Evolutionary conservation across 352 stramenopile genomes (phyloP), one percentile per base, ranked within the genome.

Genomic region (Phytophthora lateralis): DNA sequence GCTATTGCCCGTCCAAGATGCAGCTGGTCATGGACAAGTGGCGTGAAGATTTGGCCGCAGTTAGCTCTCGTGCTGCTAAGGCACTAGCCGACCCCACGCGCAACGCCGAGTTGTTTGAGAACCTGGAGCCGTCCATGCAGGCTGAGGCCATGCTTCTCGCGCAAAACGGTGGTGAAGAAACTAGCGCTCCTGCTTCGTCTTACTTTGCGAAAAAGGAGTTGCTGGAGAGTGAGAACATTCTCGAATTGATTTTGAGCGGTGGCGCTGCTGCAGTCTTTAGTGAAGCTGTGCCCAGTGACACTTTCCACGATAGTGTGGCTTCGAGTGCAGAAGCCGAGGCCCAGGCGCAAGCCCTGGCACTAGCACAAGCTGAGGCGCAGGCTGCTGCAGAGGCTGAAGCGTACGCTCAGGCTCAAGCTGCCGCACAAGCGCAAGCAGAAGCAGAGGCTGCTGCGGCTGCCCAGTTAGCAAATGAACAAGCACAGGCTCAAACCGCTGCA

Each of bases 1-100:
- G 97, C 27, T 99, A 99, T 74, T 86, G 98, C 27, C 98, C 98
- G 41, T 98, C 93, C 1, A 91, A 96, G 60, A 96, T 99, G 37
- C 74, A 93, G 24, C 73, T 97, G n/a, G 95, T 99, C 58, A 96
- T 99, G 57, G 86, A 91, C 43, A 78, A 98, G 45, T 99, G 98
- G 98, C 98, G 98, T 60, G 78, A 97, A 52, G 95, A 99, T 66
- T 78, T 99, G 15, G 73, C 80, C 3, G 62, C 70, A 14, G 73
- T 95, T n/a, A 93, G 87, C 64, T 78, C 86, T 17, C 91, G 95
- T 46, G 97, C 97, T 17, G 96, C 97, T 4, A 96, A 98, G 58
- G 93, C 96, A 35, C 73, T 99, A 15, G 97, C 97, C 5, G 87
- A 98, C 56, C 98, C 98, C 5, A 68, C 69, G 4, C 80, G 88